Base-by-base conservation (phyloP, 805 yeast genomes). In the Zygoascus flipseniorum region DNA sequence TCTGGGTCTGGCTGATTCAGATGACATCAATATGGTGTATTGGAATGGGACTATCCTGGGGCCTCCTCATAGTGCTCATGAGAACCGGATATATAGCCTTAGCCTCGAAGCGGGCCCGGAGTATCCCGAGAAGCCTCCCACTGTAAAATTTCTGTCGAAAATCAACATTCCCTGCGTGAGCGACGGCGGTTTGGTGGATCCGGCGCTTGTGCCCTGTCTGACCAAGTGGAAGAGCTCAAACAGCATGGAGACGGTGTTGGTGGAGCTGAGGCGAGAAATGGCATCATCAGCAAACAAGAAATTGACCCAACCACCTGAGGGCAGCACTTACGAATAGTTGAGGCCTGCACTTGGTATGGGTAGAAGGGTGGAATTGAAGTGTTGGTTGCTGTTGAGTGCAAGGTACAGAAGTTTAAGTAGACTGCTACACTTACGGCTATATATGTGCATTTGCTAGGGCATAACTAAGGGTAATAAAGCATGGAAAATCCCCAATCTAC, bases 21-120 rank as follows among this genome's bases (percentile, higher is more conserved):
- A 87, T 63, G 99, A 93, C 67, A 87, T 90, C 60, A 75, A 89
- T 50, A 88, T 93, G 95, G 86, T 96, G 10, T 72, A 85, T 63
- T 93, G 99, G 99, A 93, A 90, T 71, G 99, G 97, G 11, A 93
- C 99, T 35, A 92, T 93, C 51, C 74, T 93, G 59, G 99, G 99
- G 0, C 99, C 99, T 3, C 99, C 99, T 37, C 95, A 86, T 64
- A 80, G 82, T 49, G 74, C 80, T 28, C 97, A 92, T 68, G 97
- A 90, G 68, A 93, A 93, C 70, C 78, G 99, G 65, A 93, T 93
- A 58, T 93, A 93, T 69, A 83, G 88, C 37, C 75, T 93, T 53
- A 81, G 79, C 51, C 81, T 93, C 48, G 82, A 80, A 58, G 90
- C 97, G 68, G 97, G 89, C 19, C 81, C 80, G 5, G 72, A 76